Percentiles rank a stretch among this genome's conserved stretches.
Evolutionary conservation across 192 early-diverging fungal species (phyloP).

Genomic region (Podila horticola): DNA sequence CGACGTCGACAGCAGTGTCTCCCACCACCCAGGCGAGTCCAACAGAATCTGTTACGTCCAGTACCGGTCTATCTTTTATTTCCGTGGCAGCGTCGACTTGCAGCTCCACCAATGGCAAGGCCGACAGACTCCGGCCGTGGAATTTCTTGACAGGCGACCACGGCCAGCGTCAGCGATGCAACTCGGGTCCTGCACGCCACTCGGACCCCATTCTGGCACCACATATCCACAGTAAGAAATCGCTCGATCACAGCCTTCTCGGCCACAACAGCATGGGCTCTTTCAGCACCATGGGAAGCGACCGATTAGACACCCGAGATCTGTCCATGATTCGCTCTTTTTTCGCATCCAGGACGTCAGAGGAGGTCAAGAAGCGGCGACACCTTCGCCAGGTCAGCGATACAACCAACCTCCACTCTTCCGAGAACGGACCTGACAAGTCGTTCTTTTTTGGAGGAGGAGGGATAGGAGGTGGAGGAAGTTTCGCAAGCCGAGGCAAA

Average conservation of each 20-base stretch:
- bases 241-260: neutral
- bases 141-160: slow-evolving; percentile 10
- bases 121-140: slow-evolving; percentile 11
- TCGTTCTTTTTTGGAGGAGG: neutral
- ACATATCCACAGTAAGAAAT: neutral
- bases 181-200: slow-evolving; percentile 37
- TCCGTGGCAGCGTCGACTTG: neutral
- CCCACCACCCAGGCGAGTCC: neutral
- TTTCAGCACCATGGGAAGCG: neutral
- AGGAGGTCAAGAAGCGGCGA: neutral
- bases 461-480: neutral
- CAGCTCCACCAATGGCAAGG: slow-evolving; percentile 5
- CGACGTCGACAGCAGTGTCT: neutral
- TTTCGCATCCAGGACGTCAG: neutral
- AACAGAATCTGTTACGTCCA: neutral
- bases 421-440: neutral
- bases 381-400: neutral
- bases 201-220: neutral
- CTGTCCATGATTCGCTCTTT: neutral
- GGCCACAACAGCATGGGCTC: neutral
- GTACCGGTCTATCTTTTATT: neutral
- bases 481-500: neutral
- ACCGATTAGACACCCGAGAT: neutral
- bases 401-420: neutral
- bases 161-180: slow-evolving; percentile 25